Base-by-base conservation (phyloP, 139 green algal genomes). In the Coelastrella sp. region DNA sequence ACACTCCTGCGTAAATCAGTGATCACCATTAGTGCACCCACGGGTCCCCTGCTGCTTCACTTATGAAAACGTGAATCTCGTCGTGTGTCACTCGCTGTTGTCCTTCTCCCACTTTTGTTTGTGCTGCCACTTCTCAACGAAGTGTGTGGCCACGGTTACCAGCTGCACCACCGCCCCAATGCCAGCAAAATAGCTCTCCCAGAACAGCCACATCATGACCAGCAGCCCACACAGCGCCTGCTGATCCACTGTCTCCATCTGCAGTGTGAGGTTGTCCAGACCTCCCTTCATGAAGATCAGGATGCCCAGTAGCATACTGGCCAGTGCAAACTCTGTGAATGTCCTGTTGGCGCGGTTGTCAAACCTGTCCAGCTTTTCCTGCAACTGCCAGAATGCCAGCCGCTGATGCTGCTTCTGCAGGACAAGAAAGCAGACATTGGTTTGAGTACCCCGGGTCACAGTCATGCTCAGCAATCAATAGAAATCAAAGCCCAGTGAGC, bases 281-380 rank as follows among this genome's bases (percentile, higher is more conserved):
- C 83, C 83, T 0, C 68, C 83, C 17, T n/a, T 57, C 54, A 68
- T 88, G 54, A 88, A 23, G 11, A 88, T 73, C 47, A 88, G 68
- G 47, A 80, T 4, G 19, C 83, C 83, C 54, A 88, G 83, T 68
- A 88, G 68, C 83, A 71, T 20, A 68, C 83, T 88, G 68, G 54
- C 66, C 71, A 88, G 83, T 11, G 83, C 83, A 88, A 88, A 88
- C 66, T 71, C 83, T n/a, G 68, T 19, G n/a, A 80, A 88, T 73
- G 20, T 61, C 19, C 68, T 19, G 19, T 88, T 88, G 66, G 83
- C 83, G 16, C 54, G 11, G 68, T 80, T 71, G 8, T 88, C 68
- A 19, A 17, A 20, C 8, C 19, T 65, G 4, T 54, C 23, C 54
- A 88, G 68, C 19, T 57, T 22, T 66, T 88, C 83, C 54, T 88